Conservation (phyloP, 2,329 filamentous ascomycete genomes). For the Rutstroemia sp. region DNA sequence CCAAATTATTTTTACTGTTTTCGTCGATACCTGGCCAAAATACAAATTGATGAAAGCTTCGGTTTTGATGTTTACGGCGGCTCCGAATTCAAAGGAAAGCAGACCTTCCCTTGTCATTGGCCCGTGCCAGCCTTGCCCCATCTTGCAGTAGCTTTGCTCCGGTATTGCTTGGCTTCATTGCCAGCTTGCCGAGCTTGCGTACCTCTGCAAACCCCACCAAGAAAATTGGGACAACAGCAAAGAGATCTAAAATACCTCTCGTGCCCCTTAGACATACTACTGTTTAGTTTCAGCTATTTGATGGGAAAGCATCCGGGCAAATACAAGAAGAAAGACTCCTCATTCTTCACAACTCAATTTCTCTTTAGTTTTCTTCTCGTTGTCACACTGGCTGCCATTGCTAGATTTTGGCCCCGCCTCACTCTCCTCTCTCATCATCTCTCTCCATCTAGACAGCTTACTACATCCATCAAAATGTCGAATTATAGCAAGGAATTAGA, state of each 20-base stretch:
- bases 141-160: neutral
- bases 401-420: slow-evolving; percentile 23
- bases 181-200: neutral
- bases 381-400: slow-evolving; percentile 25
- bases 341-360: slow-evolving; percentile 12
- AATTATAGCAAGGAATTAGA: slow-evolving; percentile 69
- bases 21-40: neutral
- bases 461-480: slow-evolving; percentile 29
- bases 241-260: slow-evolving; percentile 4
- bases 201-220: neutral
- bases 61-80: neutral
- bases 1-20: neutral
- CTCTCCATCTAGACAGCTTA: slow-evolving; percentile 12
- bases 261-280: neutral
- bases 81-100: neutral
- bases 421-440: slow-evolving; percentile 26
- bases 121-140: neutral
- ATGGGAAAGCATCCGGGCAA: neutral
- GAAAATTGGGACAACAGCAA: slow-evolving; percentile 7
- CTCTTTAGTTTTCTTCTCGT: slow-evolving; percentile 22
- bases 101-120: neutral
- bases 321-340: neutral
- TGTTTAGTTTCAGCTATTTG: neutral
- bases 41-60: neutral
- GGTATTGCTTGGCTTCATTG: neutral